These are phyloP conservation scores for Candida freyschussii DNA, from an alignment of 1,139 yeast species.

Conservation along the genomic window DNA sequence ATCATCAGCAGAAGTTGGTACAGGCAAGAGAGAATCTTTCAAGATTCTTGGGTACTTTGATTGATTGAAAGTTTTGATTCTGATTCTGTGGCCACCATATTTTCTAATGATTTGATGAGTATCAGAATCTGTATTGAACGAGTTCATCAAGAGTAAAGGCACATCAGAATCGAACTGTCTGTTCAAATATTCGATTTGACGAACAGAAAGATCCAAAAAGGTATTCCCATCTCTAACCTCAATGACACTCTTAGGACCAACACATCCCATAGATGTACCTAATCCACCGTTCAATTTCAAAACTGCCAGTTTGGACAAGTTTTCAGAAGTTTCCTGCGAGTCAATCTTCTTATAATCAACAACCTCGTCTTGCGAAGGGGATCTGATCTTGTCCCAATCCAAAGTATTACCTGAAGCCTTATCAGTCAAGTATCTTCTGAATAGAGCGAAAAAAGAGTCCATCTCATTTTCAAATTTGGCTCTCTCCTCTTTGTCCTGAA, in stretches of 20 bases:
- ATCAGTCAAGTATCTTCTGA: constrained; percentile 87
- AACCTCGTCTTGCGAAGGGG: constrained; percentile 85
- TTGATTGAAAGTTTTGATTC: constrained; percentile 95
- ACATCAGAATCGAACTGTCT: constrained; percentile 89
- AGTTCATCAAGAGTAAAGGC: constrained; percentile 94
- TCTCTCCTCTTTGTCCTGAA: constrained; percentile 51
- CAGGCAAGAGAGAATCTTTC: constrained; percentile 92
- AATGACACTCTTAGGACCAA: constrained; percentile 96
- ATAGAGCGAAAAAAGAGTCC: constrained; percentile 91
- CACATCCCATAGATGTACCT: constrained; percentile 99
- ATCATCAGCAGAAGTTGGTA: constrained; percentile 74
- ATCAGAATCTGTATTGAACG: constrained; percentile 95
- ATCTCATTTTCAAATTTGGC: constrained; percentile 78
- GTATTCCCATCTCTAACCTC: constrained; percentile 99
- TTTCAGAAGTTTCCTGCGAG: constrained; percentile 36
- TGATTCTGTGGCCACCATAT: constrained; percentile 93
- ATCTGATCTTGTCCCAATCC: constrained; percentile 94
- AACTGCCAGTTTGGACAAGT: constrained; percentile 84
- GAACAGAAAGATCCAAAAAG: constrained; percentile 87
- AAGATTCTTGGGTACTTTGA: constrained; percentile 94
- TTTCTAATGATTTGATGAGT: constrained; percentile 94
- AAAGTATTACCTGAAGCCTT: constrained; percentile 81
- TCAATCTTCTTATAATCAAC: constrained; percentile 61
- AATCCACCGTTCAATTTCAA: constrained; percentile 95
- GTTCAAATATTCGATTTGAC: constrained; percentile 95